Evolutionary conservation across 805 yeast genomes (phyloP).

Genomic region (Candida sphagnicola): DNA sequence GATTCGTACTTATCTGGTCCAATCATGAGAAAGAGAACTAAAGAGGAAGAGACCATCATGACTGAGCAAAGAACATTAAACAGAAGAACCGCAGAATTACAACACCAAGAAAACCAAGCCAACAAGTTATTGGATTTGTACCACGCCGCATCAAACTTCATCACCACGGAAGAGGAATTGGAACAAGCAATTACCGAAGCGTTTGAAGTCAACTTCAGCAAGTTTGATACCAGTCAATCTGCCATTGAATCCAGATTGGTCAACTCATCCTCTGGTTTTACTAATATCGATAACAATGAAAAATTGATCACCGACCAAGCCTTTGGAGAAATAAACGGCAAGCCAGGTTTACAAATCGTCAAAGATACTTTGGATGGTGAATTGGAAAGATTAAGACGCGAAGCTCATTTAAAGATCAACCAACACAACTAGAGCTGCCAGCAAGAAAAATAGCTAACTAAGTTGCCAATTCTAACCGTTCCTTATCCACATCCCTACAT

Average conservation of each 20-base stretch:
- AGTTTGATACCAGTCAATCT: conserved; percentile 30
- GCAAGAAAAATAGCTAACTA: too few species aligned
- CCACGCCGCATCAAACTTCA: conserved; percentile 64
- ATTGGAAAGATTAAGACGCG: conserved; percentile 30
- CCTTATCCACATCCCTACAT: too few species aligned
- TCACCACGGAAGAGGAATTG: conserved; percentile 67
- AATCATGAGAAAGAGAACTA: conserved; percentile 67
- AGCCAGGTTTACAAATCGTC: conserved; percentile 38
- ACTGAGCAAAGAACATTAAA: conserved; percentile 63
- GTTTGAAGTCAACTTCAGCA: conserved; percentile 39
- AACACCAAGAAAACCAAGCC: conserved; percentile 50
- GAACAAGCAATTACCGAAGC: conserved; percentile 55
- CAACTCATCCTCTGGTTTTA: conserved; percentile 24
- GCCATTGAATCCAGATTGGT: conserved; percentile 33
- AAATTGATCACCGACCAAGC: conserved; percentile 31
- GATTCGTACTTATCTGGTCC: conserved; percentile 65
- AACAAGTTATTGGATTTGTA: conserved; percentile 62
- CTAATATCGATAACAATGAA: conserved; percentile 28
- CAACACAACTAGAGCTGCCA: conserved; percentile 8
- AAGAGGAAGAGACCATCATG: conserved; percentile 59
- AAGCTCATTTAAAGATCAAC: conserved; percentile 31
- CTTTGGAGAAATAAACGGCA: conserved; percentile 37
- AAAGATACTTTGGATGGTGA: conserved; percentile 38
- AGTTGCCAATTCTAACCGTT: too few species aligned
- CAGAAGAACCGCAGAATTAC: conserved; percentile 52